Evolutionary conservation across 352 stramenopile species (phyloP).

Genomic region (Elongisporangium prolatum): DNA sequence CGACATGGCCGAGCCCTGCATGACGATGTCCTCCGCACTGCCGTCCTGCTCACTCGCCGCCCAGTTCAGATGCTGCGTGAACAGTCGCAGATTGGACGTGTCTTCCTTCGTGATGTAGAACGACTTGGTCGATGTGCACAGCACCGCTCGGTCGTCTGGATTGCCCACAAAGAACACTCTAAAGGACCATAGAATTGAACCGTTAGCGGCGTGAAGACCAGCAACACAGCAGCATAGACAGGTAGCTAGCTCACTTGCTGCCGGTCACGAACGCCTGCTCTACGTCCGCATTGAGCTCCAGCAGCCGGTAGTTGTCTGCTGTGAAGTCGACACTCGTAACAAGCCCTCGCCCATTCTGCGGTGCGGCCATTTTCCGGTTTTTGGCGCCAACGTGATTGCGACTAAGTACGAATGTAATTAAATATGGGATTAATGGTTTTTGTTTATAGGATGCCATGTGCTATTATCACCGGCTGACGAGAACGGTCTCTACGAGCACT

Average conservation of each 20-base stretch:
- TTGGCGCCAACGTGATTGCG: not conserved
- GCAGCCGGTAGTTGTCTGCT: slow-evolving; percentile 44
- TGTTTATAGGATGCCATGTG: not conserved
- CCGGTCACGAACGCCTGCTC: slow-evolving; percentile 44
- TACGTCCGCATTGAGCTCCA: slow-evolving; percentile 65
- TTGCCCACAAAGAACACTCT: slow-evolving; percentile 69
- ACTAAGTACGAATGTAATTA: slow-evolving; percentile 4
- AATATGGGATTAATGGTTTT: not conserved
- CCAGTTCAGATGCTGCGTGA: slow-evolving; percentile 62
- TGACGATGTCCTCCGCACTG: slow-evolving; percentile 27
- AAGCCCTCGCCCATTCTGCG: slow-evolving; percentile 13
- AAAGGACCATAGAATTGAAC: slow-evolving; percentile 1
- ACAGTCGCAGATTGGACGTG: slow-evolving; percentile 72
- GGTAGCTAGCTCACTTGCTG: slow-evolving; percentile 24
- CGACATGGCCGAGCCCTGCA: slow-evolving; percentile 48
- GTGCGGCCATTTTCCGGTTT: slow-evolving; percentile 19
- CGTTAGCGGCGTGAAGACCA: not conserved
- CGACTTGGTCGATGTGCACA: slow-evolving; percentile 67
- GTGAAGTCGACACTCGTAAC: slow-evolving; percentile 52
- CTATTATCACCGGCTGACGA: slow-evolving; percentile 4
- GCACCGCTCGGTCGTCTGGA: slow-evolving; percentile 45
- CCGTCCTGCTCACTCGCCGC: slow-evolving; percentile 16
- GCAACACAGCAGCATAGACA: not conserved
- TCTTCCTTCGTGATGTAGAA: slow-evolving; percentile 79
- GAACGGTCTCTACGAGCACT: slow-evolving; percentile 25